Evolutionary conservation across 805 yeast species (phyloP).

Genomic region (Metschnikowia bowlesiae): DNA sequence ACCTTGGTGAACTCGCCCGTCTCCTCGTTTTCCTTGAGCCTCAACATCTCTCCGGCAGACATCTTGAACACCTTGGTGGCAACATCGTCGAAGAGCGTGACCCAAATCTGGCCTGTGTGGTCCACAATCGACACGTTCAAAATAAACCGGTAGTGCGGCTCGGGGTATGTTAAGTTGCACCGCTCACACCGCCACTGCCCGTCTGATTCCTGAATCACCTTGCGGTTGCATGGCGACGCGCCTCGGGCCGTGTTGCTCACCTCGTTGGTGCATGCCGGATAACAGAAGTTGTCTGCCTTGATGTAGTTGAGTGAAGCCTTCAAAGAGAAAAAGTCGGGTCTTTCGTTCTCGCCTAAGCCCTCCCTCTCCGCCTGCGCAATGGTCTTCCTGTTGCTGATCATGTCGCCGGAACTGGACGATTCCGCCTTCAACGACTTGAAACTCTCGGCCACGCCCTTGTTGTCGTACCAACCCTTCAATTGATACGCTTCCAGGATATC

Average conservation of each 20-base stretch:
- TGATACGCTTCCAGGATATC: slow-evolving; percentile 84
- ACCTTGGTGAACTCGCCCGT: slow-evolving; percentile 39
- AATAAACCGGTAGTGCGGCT: slow-evolving; percentile 77
- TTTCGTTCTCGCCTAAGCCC: slow-evolving; percentile 68
- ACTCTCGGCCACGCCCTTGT: slow-evolving; percentile 59
- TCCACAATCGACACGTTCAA: slow-evolving; percentile 76
- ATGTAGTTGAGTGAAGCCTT: slow-evolving; percentile 73
- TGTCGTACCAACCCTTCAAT: slow-evolving; percentile 93
- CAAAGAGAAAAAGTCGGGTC: slow-evolving; percentile 71
- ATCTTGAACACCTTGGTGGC: slow-evolving; percentile 66
- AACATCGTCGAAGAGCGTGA: slow-evolving; percentile 80
- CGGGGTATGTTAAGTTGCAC: slow-evolving; percentile 65
- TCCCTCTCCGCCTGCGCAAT: slow-evolving; percentile 62
- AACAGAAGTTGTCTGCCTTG: slow-evolving; percentile 72
- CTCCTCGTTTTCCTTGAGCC: slow-evolving; percentile 37
- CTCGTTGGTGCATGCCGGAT: slow-evolving; percentile 81
- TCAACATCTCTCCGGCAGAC: slow-evolving; percentile 58
- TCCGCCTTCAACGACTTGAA: slow-evolving; percentile 64
- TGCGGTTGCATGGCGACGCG: slow-evolving; percentile 60
- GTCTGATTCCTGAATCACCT: slow-evolving; percentile 65
- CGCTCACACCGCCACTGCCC: slow-evolving; percentile 92
- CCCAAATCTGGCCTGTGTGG: slow-evolving; percentile 78
- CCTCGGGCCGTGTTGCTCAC: slow-evolving; percentile 28
- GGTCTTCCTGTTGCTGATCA: slow-evolving; percentile 53
- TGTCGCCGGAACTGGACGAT: slow-evolving; percentile 28